Evolutionary conservation across 257 asterid species (phyloP).

Genomic region (Hygrophila difformis): DNA sequence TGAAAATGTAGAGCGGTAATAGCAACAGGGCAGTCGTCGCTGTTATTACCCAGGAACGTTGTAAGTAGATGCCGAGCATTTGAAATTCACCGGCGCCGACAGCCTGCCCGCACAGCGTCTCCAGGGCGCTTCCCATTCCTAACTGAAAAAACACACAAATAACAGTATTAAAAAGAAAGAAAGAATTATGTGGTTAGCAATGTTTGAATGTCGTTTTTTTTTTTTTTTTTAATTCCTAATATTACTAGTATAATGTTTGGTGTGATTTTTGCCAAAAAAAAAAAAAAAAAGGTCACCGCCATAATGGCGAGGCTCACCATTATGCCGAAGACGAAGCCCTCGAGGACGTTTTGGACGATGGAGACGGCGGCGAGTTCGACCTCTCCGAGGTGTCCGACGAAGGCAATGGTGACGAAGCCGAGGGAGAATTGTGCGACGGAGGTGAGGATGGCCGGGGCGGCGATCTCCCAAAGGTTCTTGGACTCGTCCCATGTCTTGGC

Average conservation of each 20-base stretch:
- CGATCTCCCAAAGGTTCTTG: neutral
- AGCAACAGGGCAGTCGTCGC: constrained; percentile 36
- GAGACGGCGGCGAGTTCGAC: neutral
- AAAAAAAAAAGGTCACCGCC: too few relatives aligned
- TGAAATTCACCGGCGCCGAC: constrained; percentile 61
- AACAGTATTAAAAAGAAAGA: too few relatives aligned
- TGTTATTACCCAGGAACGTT: constrained; percentile 67
- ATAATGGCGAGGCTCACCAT: neutral
- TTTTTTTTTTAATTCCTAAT: too few relatives aligned
- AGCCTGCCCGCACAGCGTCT: constrained; percentile 86
- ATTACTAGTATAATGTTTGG: too few relatives aligned
- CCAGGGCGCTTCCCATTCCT: constrained; percentile 95
- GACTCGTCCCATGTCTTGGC: neutral
- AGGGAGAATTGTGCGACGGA: neutral
- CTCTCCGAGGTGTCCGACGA: neutral
- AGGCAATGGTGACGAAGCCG: neutral
- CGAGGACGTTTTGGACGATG: neutral
- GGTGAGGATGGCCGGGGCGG: neutral
- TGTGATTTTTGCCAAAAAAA: too few relatives aligned
- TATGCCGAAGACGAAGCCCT: neutral
- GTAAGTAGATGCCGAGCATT: constrained; percentile 68
- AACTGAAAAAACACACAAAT: constrained; percentile 44
- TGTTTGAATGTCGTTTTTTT: too few relatives aligned
- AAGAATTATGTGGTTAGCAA: too few relatives aligned
- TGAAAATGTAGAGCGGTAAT: constrained; percentile 52